phyloP scores from a whole-genome alignment of 2,329 filamentous ascomycete species.

The Pseudogymnoascus sp. region DNA sequence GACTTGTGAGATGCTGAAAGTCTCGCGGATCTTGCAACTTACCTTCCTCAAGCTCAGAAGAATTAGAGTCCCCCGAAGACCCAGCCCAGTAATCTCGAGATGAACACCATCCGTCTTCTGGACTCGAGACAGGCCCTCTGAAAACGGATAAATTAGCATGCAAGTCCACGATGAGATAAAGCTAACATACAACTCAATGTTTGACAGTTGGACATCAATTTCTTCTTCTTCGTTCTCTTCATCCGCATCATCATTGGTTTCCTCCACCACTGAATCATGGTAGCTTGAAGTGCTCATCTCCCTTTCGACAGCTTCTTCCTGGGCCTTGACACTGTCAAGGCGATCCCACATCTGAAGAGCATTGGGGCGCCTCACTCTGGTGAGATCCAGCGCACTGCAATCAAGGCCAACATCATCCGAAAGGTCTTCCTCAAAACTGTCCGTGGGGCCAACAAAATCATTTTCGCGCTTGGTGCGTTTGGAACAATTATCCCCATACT shows the following conservation, averaged over 20 bases:
- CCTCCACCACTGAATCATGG: not conserved
- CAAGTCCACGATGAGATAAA: not conserved
- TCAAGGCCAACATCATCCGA: not conserved
- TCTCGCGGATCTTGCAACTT: not conserved
- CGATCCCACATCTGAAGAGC: not conserved
- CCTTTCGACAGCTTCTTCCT: not conserved
- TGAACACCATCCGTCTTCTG: not conserved
- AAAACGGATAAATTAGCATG: not conserved
- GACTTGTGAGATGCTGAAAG: not conserved
- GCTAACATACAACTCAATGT: not conserved
- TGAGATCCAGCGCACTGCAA: not conserved
- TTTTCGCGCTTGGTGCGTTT: not conserved
- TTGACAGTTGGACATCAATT: not conserved
- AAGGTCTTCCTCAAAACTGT: not conserved
- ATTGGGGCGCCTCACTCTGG: not conserved
- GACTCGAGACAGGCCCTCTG: not conserved
- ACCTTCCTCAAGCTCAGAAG: not conserved
- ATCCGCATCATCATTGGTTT: not conserved
- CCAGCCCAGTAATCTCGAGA: conserved; percentile 5
- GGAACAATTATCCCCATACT: not conserved
- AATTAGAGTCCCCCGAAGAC: not conserved
- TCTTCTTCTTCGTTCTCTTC: not conserved
- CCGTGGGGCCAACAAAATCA: not conserved
- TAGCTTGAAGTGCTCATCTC: not conserved
- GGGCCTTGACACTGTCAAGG: not conserved